Percentiles rank a stretch among this genome's conserved stretches.
phyloP scores from a whole-genome alignment of 495 filamentous ascomycete genomes.

The Gamarada debralockiae region DNA sequence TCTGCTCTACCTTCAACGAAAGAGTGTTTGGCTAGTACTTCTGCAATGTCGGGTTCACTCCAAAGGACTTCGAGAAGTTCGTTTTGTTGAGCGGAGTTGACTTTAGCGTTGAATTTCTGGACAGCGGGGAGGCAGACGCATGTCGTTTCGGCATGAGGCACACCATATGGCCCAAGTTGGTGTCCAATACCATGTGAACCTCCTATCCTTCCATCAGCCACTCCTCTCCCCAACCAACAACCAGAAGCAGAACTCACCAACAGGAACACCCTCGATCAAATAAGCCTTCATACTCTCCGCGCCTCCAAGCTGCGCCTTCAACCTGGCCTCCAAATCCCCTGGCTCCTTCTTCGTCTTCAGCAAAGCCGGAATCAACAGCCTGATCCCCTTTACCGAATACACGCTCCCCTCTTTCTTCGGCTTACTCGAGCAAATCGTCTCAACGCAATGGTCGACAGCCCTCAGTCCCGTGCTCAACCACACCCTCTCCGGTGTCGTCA shows the following conservation, averaged over 20 bases:
- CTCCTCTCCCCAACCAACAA: too few relatives aligned
- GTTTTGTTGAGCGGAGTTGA: conserved; percentile 41
- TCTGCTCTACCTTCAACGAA: conserved; percentile 27
- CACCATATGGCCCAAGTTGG: conserved; percentile 60
- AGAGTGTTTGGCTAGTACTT: conserved; percentile 34
- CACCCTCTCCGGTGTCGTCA: conserved; percentile 52
- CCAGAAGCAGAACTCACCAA: conserved; percentile 19
- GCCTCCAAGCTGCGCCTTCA: conserved; percentile 31
- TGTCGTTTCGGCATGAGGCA: conserved; percentile 62
- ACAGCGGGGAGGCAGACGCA: conserved; percentile 60
- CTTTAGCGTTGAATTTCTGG: conserved; percentile 51
- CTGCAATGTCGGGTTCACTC: conserved; percentile 35
- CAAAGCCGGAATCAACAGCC: conserved; percentile 45
- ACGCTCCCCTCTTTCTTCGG: conserved; percentile 32
- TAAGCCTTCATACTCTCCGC: conserved; percentile 22
- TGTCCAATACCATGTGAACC: conserved; percentile 57
- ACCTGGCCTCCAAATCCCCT: conserved; percentile 41
- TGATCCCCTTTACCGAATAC: conserved; percentile 39
- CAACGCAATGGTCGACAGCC: conserved; percentile 61
- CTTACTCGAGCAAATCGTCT: conserved; percentile 46
- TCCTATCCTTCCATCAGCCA: neutral
- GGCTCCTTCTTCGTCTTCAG: conserved; percentile 44
- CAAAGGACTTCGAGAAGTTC: conserved; percentile 44
- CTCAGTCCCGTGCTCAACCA: conserved; percentile 61
- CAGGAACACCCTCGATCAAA: neutral